Base-by-base conservation (phyloP, 2,329 filamentous ascomycete genomes). In the Aspergillus terreus region DNA sequence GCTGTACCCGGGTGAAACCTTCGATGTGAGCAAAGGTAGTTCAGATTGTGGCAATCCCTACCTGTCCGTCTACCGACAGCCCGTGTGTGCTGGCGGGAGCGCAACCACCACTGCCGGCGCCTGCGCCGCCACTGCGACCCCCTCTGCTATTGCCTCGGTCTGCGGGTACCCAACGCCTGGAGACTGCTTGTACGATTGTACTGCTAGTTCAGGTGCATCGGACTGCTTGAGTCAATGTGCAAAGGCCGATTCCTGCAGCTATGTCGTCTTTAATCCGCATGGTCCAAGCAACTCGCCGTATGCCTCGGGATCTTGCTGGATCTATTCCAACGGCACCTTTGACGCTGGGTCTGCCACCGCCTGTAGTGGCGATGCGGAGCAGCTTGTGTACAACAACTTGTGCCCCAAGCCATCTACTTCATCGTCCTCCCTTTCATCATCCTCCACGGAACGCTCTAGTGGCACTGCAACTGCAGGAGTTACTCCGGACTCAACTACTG, bases 381-480 rank as follows among this genome's bases (percentile, higher is more conserved):
- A 67, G 52, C 67, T 49, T 52, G 66, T 67, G 47, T 68, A 67
- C 51, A 50, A 62, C 12, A 67, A 68, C 53, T 4, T 46, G 35
- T 68, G 66, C 46, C 66, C 66, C 50, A 66, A 63, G 59, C 54
- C 59, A 43, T 56, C 55, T 5, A 1, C 52, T 48, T 59, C 58
- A 36, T 36, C 15, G 15, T 36, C 33, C 5, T 36, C 33, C 12
- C 6, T 6, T 6, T 36, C 33, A 15, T 2, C 33, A 15, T 36
- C 33, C 12, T 6, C 33, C 3, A 36, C 33, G 6, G 33, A 36
- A 15, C 33, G 33, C 33, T 14, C 12, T 6, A 36, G 33, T 36
- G 33, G 12, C 7, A 36, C 33, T 14, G 33, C 7, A 12, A 36
- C 33, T 36, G 33, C 33, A 15, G 33, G 33, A 6, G 9, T 5